Evolutionary conservation across 2,329 filamentous ascomycete species (phyloP).

Genomic region (Epichloe brachyelytri): DNA sequence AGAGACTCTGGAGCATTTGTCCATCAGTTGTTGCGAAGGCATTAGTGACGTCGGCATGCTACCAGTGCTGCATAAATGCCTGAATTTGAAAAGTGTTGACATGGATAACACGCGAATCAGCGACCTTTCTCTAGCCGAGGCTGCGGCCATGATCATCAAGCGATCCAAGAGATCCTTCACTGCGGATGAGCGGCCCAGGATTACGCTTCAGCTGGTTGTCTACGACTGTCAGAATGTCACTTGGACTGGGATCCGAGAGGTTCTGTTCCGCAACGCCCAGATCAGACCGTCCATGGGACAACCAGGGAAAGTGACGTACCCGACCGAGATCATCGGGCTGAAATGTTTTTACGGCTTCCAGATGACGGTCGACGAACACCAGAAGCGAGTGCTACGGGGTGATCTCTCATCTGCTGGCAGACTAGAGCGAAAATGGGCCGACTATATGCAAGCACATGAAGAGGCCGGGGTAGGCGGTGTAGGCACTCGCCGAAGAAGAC

Average conservation of each 20-base stretch:
- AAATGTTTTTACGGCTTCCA: slow-evolving; percentile 96
- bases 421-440: slow-evolving; percentile 84
- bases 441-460: slow-evolving; percentile 86
- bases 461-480: slow-evolving; percentile 61
- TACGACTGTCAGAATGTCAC: slow-evolving; percentile 90
- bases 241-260: slow-evolving; percentile 81
- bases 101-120: slow-evolving; percentile 92
- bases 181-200: slow-evolving; percentile 29
- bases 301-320: slow-evolving; percentile 39
- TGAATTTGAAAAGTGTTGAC: slow-evolving; percentile 55
- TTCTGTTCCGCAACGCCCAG: slow-evolving; percentile 74
- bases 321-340: slow-evolving; percentile 67
- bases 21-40: slow-evolving; percentile 80
- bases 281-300: slow-evolving; percentile 38
- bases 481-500: slow-evolving; percentile 54
- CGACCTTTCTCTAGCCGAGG: slow-evolving; percentile 74
- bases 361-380: slow-evolving; percentile 88
- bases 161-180: slow-evolving; percentile 38
- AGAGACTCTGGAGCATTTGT: slow-evolving; percentile 60
- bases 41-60: slow-evolving; percentile 76
- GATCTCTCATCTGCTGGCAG: slow-evolving; percentile 61
- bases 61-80: slow-evolving; percentile 65
- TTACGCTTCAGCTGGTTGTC: slow-evolving; percentile 64
- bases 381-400: slow-evolving; percentile 67
- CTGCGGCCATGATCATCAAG: slow-evolving; percentile 62